Conservation (phyloP, 768 basidiomycete species). For the Hygrophoropsis aurantiaca region DNA sequence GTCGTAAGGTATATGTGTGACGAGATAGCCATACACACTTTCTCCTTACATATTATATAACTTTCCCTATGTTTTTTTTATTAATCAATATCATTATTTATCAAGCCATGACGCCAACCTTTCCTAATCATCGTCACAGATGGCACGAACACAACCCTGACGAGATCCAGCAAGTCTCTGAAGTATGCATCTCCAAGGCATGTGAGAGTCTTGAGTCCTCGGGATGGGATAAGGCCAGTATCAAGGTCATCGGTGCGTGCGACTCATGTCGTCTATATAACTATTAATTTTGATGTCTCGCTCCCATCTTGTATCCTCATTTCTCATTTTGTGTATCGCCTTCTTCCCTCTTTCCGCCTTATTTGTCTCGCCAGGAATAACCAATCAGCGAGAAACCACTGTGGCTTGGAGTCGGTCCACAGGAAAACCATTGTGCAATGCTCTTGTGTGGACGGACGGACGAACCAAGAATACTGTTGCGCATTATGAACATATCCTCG, state of each 20-base stretch:
- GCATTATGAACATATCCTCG: conserved; percentile 72
- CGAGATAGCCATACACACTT: no score
- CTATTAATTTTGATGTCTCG: conserved; percentile 3
- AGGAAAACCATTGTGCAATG: conserved; percentile 83
- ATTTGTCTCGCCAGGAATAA: conserved; percentile 61
- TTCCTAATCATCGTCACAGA: no score
- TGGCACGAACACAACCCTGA: conserved; percentile 95
- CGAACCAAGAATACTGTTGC: conserved; percentile 84
- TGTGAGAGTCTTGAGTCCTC: conserved; percentile 66
- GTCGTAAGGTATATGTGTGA: no score
- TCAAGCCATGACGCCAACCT: conserved; percentile 8
- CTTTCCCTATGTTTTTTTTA: no score
- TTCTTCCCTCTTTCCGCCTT: conserved; percentile 3
- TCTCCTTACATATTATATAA: no score
- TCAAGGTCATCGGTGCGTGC: conserved; percentile 87
- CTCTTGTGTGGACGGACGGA: conserved; percentile 97
- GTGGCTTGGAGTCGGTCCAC: conserved; percentile 91
- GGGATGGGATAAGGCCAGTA: conserved; percentile 77
- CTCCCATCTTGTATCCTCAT: conserved; percentile 9
- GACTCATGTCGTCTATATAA: background rate
- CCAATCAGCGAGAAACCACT: conserved; percentile 96
- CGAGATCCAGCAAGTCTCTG: conserved; percentile 76
- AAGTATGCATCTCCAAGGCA: conserved; percentile 73
- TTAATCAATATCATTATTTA: no score
- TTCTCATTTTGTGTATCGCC: conserved; percentile 18